Evolutionary conservation across 2,329 filamentous ascomycete species (phyloP).

Genomic region (Alternaria brassicicola): DNA sequence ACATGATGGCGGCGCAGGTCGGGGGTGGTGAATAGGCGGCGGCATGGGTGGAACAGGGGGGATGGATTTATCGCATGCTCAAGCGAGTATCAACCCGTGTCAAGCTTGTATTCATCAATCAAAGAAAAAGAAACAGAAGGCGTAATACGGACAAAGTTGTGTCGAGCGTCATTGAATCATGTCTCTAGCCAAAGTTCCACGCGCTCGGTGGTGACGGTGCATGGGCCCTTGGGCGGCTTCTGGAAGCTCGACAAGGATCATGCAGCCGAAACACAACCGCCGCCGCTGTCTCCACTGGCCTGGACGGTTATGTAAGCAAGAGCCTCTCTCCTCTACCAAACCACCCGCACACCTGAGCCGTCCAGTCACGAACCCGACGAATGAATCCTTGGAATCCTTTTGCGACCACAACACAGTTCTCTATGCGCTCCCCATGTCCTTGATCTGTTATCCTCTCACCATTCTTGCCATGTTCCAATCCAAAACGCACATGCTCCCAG

Average conservation of each 20-base stretch:
- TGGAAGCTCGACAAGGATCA: slow-evolving; percentile 10
- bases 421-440: too few relatives aligned
- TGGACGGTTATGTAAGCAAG: slow-evolving; percentile 6
- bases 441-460: too few relatives aligned
- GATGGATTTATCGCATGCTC: slow-evolving; percentile 21
- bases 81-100: neutral
- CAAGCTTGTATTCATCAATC: neutral
- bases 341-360: neutral
- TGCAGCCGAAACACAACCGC: slow-evolving; percentile 13
- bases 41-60: slow-evolving; percentile 39
- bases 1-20: slow-evolving; percentile 44
- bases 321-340: neutral
- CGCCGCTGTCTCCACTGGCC: slow-evolving; percentile 6
- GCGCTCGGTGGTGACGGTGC: slow-evolving; percentile 17
- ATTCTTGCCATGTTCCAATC: too few relatives aligned
- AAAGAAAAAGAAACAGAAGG: neutral
- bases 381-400: neutral
- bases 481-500: neutral
- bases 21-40: slow-evolving; percentile 37
- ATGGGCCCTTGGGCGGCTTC: slow-evolving; percentile 11
- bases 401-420: too few relatives aligned
- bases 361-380: neutral
- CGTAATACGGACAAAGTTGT: neutral
- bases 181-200: slow-evolving; percentile 7
- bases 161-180: slow-evolving; percentile 5